Base-by-base conservation (phyloP, 345 rosid genomes). In the Excoecaria agallocha region DNA sequence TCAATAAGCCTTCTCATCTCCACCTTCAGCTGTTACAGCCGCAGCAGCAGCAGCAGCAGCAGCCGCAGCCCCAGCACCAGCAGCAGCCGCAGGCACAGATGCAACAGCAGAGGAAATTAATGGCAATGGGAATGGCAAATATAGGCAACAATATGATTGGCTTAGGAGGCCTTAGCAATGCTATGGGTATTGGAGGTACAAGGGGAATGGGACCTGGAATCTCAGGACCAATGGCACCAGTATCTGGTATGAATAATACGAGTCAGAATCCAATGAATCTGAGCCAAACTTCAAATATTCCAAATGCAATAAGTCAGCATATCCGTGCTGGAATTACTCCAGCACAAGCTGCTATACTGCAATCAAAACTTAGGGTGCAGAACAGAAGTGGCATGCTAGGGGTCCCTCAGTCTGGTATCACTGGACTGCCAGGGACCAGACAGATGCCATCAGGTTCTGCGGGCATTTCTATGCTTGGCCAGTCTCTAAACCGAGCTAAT, bases 191-290 rank as follows among this genome's bases (percentile, higher is more conserved):
- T 75, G 92, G 89, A 75, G 87, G 90, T 69, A 80, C 82, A 41
- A 82, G 94, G 82, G 96, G 96, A 66, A 82, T 89, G 46, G 97
- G 88, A 64, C 43, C 85, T 8, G 94, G 94, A 75, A 90, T 86
- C 51, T 87, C 97, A 52, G 88, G 93, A 56, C 82, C 97, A n/a
- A 85, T 92, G 95, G 66, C 86, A 0, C 61, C 90, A 66, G 80
- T 87, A 41, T 72, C 96, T 43, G 88, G 88, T 68, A 83, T 88
- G 45, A 86, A 84, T 65, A 89, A 83, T 78, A 78, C 86, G 70
- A 85, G 91, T 55, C 97, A 90, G 82, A 94, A 85, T 75, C 76
- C 85, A 20, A 66, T 91, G 86, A 88, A 85, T 81, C 73, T 86
- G 68, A 74, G 84, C 70, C 30, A 30, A 30, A 73, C 87, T 75